A percentile compares a stretch with the other conserved stretches of the same genome.
These are phyloP conservation scores for Alternaria arbusti DNA, from an alignment of 2,329 filamentous ascomycete genomes.

Conservation along the genomic window DNA sequence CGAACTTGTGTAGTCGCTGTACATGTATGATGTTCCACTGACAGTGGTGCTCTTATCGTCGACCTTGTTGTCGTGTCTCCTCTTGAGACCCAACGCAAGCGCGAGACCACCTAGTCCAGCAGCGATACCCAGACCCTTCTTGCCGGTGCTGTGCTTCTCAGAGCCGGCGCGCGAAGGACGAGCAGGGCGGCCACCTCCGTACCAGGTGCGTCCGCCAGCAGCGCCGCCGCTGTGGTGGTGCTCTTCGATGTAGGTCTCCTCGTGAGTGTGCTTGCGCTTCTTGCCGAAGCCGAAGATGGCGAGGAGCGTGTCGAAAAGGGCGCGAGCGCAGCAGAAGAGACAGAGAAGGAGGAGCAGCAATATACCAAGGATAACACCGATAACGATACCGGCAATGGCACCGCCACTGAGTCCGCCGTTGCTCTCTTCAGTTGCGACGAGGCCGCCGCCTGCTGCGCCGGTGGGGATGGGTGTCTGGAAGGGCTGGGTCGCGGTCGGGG, in stretches of 20 bases:
- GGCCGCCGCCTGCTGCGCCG: constrained; percentile 53
- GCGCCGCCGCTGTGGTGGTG: constrained; percentile 67
- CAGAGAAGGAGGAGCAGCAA: constrained; percentile 72
- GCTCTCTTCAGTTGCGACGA: constrained; percentile 35
- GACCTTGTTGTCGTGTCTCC: constrained; percentile 45
- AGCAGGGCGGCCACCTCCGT: constrained; percentile 49
- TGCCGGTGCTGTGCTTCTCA: constrained; percentile 44
- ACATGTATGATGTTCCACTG: constrained; percentile 49
- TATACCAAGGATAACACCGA: constrained; percentile 73
- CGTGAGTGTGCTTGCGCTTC: constrained; percentile 53
- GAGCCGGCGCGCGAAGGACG: constrained; percentile 41
- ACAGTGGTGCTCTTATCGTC: constrained; percentile 54
- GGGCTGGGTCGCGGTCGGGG: constrained; percentile 55
- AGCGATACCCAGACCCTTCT: constrained; percentile 47
- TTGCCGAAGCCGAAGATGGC: constrained; percentile 68
- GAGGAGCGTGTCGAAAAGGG: constrained; percentile 64
- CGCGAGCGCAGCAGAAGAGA: constrained; percentile 69
- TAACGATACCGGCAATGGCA: constrained; percentile 81
- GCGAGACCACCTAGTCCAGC: constrained; percentile 54
- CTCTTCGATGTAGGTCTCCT: constrained; percentile 70
- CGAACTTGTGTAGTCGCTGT: constrained; percentile 56
- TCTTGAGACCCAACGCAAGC: constrained; percentile 55
- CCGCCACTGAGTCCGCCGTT: constrained; percentile 65
- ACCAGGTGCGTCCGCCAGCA: constrained; percentile 59
- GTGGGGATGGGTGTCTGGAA: constrained; percentile 62